Conservation (phyloP, 139 green algal species). For the Gonium pectorale region DNA sequence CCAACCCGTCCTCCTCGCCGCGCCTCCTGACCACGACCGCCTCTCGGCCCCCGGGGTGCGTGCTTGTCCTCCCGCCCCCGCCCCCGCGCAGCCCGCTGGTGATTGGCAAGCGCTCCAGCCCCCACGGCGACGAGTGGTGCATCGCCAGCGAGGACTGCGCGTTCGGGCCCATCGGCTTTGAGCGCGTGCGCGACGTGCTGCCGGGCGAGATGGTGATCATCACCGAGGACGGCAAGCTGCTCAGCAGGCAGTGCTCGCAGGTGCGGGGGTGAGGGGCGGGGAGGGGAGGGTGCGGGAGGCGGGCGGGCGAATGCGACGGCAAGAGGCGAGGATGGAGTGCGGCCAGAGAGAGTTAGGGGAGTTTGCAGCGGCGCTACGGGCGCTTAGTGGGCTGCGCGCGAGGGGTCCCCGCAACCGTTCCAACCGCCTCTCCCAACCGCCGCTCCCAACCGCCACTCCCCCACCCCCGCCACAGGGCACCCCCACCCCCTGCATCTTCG, state of each 20-base stretch:
- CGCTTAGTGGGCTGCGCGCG: no score
- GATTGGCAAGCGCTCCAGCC: conserved; percentile 73
- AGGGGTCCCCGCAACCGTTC: no score
- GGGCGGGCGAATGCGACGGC: not conserved
- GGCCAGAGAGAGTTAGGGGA: no score
- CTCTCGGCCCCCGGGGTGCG: no score
- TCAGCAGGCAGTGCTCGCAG: conserved; percentile 51
- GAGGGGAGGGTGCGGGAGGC: not conserved
- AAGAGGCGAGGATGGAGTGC: no score
- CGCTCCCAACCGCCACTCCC: no score
- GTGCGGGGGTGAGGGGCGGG: not conserved
- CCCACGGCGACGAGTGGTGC: conserved; percentile 86
- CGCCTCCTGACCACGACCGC: no score
- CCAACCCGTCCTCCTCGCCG: no score
- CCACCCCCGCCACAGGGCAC: conserved; percentile 11
- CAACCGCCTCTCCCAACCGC: no score
- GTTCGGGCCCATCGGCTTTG: conserved; percentile 97
- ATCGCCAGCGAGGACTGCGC: conserved; percentile 97
- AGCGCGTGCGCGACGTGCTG: conserved; percentile 91
- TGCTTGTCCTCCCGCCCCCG: no score
- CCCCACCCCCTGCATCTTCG: conserved; percentile 96
- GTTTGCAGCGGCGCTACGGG: no score
- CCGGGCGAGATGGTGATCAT: conserved; percentile 97
- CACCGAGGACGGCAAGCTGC: conserved; percentile 81
- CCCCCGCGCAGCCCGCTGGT: conserved; percentile 83